phyloP scores from a whole-genome alignment of 495 filamentous ascomycete species.

The Podospora didyma region DNA sequence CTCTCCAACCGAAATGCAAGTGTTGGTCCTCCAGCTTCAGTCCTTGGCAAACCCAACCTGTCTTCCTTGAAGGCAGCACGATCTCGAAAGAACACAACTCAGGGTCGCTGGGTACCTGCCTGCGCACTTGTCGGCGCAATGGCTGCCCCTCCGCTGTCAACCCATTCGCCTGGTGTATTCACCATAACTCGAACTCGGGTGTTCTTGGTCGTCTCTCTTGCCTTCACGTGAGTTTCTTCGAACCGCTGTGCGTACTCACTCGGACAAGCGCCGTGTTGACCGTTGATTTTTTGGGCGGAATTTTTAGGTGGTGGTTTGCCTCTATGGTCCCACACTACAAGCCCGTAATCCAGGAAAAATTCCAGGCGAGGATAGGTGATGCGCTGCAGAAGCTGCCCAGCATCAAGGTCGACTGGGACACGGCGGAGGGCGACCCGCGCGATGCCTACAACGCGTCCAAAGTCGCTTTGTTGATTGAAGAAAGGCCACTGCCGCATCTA shows the following conservation, averaged over 20 bases:
- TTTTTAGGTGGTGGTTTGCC: slow-evolving; percentile 38
- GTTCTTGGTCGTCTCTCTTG: slow-evolving; percentile 23
- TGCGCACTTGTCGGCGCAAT: neutral
- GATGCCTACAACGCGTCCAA: slow-evolving; percentile 43
- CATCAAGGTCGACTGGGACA: slow-evolving; percentile 39
- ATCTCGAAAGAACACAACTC: neutral
- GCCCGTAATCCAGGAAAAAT: slow-evolving; percentile 28
- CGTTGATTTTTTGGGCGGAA: neutral
- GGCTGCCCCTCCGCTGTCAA: neutral
- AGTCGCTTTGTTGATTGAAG: slow-evolving; percentile 48
- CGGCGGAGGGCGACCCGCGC: slow-evolving; percentile 28
- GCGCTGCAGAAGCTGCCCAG: slow-evolving; percentile 35
- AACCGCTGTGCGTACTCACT: neutral
- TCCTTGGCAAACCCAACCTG: neutral
- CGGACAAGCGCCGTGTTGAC: neutral
- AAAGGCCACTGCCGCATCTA: slow-evolving; percentile 39
- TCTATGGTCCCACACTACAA: slow-evolving; percentile 37
- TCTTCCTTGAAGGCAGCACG: neutral
- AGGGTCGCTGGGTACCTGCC: neutral
- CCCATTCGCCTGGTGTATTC: slow-evolving; percentile 10
- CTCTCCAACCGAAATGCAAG: no score
- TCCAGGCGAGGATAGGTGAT: slow-evolving; percentile 32
- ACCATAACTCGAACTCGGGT: slow-evolving; percentile 20
- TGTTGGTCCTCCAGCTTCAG: no score
- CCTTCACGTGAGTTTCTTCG: slow-evolving; percentile 24